Base-by-base conservation (phyloP, 169 alveolate genomes). In the Theileria sp. region DNA sequence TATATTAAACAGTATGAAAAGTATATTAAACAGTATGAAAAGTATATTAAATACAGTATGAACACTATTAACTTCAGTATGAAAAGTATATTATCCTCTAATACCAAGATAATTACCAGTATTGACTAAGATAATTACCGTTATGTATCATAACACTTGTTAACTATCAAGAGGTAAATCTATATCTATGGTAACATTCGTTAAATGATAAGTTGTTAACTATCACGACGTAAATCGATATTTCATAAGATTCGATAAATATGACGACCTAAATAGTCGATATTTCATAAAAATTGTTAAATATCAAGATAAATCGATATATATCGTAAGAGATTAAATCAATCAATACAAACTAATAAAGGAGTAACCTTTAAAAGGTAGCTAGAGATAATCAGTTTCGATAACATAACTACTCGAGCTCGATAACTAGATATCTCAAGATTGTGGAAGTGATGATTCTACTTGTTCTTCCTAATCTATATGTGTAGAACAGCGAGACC, bases 401-500 rank as follows among this genome's bases (percentile, higher is more conserved):
- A 8, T 61, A 61, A 1, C 17, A 61, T 26, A 61, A 30, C 8
- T 44, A 44, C 54, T 44, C 54, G 54, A 44, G 8, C n/a, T 25
- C 67, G 36, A 25, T 21, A 58, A 58, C 34, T 58, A 58, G 67
- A 58, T 58, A 58, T 58, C 26, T 58, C 26, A 58, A 25, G 67
- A 15, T 19, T 58, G 67, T 17, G 32, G 72, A 64, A 64, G 25
- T 64, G 72, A 64, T 64, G 72, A 64, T 15, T 23, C 28, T 3
- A 25, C 65, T 28, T 81, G 85, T 75, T 82, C 89, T 67, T 65
- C 89, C 75, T 74, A 74, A 79, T 34, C 38, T 68, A 15, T 10
- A 73, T 75, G 88, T 79, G 82, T 77, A 77, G 67, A 67, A 77
- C 68, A 76, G 64, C 84, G 89, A 82, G 89, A 82, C 89, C 89